phyloP scores from a whole-genome alignment of 371 early-diverging fungal genomes.

The Mortierella sp. region DNA sequence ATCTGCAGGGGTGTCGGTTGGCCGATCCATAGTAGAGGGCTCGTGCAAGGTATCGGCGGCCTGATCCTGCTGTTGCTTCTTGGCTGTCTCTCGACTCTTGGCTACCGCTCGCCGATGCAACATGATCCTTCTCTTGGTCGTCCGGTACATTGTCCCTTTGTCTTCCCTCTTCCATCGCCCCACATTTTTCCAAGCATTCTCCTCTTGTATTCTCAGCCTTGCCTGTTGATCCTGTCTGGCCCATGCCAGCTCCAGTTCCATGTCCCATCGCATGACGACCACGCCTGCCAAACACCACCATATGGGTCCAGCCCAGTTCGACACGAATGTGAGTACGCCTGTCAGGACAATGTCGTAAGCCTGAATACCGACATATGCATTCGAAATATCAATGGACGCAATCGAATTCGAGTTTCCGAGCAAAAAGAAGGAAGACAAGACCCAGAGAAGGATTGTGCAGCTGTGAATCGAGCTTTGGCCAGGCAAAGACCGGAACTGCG shows the following conservation, averaged over 20 bases:
- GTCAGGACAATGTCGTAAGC: conserved; percentile 70
- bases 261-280: conserved; percentile 20
- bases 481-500: conserved; percentile 24
- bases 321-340: conserved; percentile 72
- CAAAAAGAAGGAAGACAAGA: conserved; percentile 70
- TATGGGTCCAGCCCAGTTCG: conserved; percentile 79
- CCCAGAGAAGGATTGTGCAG: conserved; percentile 48
- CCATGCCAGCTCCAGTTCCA: conserved; percentile 23
- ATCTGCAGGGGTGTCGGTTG: no score
- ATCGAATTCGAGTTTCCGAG: conserved; percentile 84
- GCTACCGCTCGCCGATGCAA: conserved; percentile 16
- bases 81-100: conserved; percentile 1
- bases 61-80: not conserved
- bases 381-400: conserved; percentile 80
- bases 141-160: conserved; percentile 13
- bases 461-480: conserved; percentile 40
- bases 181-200: conserved; percentile 17
- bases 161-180: conserved; percentile 22
- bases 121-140: conserved; percentile 17
- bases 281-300: conserved; percentile 71
- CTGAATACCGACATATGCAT: conserved; percentile 80
- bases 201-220: conserved; percentile 3
- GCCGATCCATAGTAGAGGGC: no score
- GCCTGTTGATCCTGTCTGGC: conserved; percentile 6
- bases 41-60: not conserved